Evolutionary conservation across 768 basidiomycete species (phyloP), one percentile per base, ranked within the genome.

Genomic region (Tricholoma sp.): DNA sequence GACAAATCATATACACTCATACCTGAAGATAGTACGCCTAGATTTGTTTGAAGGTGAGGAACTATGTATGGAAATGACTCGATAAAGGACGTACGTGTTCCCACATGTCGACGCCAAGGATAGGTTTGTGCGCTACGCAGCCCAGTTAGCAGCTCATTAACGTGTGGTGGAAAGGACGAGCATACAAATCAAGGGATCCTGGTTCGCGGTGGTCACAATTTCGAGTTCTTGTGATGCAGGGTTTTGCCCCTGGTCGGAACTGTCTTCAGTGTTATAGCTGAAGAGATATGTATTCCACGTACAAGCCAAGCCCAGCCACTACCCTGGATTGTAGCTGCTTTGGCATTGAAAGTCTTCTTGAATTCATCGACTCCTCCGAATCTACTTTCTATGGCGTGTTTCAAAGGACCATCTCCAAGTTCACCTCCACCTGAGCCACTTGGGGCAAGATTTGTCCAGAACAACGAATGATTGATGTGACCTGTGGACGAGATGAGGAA

Each of bases 271-370:
- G 53, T 44, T 47, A 54, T 13, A 6, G 48, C 36, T 34, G 17
- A 33, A 56, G 31, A 20, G 53, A 57, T 12, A 41, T 45, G 24
- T 31, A 33, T 17, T 20, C 28, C 37, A 75, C 79, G 59, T 62
- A 87, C 93, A 57, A 99, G 80, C 97, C 97, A 99, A 45, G 95
- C 96, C 97, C 97, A 99, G 2, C 97, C 97, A 62, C 90, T 93
- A 28, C 97, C 97, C 73, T 99, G 97, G 54, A 99, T 89, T 52
- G 81, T 94, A 32, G 89, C 93, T 20, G 96, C 96, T 59, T 80
- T 81, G 24, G 94, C 74, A 72, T 96, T 98, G 71, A 98, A 82
- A 59, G 81, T 78, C 63, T 85, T 87, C 79, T 96, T 94, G 70
- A 98, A 85, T 20, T 73, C 82, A 12, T 94, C 94, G 52, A 98